A percentile compares a stretch with the other conserved stretches of the same genome.
Conservation (phyloP, 2,329 filamentous ascomycete species). For the Zymoseptoria ardabiliae region DNA sequence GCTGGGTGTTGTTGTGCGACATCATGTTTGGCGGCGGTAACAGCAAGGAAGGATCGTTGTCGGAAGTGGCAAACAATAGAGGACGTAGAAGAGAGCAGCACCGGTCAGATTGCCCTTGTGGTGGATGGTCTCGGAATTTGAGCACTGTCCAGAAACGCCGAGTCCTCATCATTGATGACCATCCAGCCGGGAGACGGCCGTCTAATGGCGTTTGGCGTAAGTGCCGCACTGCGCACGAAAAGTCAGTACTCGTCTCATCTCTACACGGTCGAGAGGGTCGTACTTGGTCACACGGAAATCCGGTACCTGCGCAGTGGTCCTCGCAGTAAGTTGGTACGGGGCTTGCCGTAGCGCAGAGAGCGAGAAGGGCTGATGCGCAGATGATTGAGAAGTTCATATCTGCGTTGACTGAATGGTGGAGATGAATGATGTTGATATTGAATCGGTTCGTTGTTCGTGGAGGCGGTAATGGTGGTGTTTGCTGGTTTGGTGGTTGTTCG, state of each 20-base stretch:
- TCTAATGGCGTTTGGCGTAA: background rate
- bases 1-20: no score
- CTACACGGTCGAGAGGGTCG: background rate
- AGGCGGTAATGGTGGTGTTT: background rate
- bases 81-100: no score
- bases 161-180: background rate
- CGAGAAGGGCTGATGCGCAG: background rate
- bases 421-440: background rate
- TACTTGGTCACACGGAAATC: background rate
- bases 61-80: no score
- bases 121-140: no score
- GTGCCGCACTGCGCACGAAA: background rate
- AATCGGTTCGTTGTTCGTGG: background rate
- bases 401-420: background rate
- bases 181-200: background rate
- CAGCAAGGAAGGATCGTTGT: no score
- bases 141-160: background rate
- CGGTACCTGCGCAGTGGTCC: background rate
- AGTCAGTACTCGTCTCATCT: background rate
- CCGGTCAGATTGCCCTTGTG: no score
- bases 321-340: background rate
- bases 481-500: background rate
- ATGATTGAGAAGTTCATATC: background rate
- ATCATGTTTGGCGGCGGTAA: no score
- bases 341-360: background rate